These are phyloP conservation scores for Kickxella alabastrina DNA, from an alignment of 192 early-diverging fungal genomes.

Conservation along the genomic window DNA sequence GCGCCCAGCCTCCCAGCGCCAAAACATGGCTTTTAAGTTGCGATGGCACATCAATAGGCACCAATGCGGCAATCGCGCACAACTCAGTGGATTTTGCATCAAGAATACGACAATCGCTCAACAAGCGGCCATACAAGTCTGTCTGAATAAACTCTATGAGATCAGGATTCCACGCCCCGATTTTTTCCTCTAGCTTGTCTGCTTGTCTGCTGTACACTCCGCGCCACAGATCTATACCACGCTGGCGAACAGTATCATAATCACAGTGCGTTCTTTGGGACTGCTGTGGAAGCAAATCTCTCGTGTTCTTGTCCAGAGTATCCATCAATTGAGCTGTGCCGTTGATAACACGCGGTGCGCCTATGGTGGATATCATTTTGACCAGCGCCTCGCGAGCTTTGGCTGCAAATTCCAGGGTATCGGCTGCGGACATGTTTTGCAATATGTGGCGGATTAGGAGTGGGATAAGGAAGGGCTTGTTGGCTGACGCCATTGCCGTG, in stretches of 20 bases:
- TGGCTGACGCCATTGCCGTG: constrained; percentile 10
- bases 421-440: not conserved
- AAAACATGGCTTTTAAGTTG: constrained; percentile 43
- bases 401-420: not conserved
- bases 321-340: constrained; percentile 26
- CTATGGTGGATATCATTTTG: constrained; percentile 12
- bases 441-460: not conserved
- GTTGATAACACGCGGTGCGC: constrained; percentile 18
- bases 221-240: constrained; percentile 24
- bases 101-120: constrained; percentile 24
- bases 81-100: constrained; percentile 30
- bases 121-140: constrained; percentile 34
- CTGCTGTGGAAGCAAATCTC: constrained; percentile 6
- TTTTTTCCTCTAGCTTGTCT: constrained; percentile 24
- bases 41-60: constrained; percentile 26
- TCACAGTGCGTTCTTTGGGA: constrained; percentile 8
- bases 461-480: constrained; percentile 1
- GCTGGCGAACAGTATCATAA: constrained; percentile 15
- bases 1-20: constrained; percentile 23
- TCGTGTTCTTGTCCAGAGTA: not conserved
- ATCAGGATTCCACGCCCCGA: constrained; percentile 29
- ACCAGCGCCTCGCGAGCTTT: constrained; percentile 7
- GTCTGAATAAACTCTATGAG: constrained; percentile 43
- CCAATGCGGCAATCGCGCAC: constrained; percentile 26
- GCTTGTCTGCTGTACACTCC: constrained; percentile 34